Evolutionary conservation across 1,139 yeast genomes (phyloP).

Genomic region (Sugiyamaella xylanicola): DNA sequence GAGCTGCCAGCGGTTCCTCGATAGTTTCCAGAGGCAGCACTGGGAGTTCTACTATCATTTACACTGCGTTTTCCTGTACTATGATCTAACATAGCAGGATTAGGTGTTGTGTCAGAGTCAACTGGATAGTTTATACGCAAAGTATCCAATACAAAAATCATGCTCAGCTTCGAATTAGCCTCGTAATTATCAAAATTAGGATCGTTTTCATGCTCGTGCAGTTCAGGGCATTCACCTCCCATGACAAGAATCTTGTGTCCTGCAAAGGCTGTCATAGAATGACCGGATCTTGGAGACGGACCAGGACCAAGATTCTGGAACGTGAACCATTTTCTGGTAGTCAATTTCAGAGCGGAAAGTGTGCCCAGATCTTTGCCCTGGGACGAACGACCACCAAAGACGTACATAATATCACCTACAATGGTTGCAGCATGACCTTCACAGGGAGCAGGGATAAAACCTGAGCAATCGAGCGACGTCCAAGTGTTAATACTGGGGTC

Average conservation of each 20-base stretch:
- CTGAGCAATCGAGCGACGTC: slow-evolving; percentile 54
- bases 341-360: slow-evolving; percentile 74
- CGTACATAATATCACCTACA: slow-evolving; percentile 75
- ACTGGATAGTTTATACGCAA: slow-evolving; percentile 41
- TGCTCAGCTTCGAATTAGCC: slow-evolving; percentile 11
- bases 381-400: slow-evolving; percentile 87
- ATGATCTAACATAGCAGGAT: not conserved
- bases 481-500: slow-evolving; percentile 72
- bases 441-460: slow-evolving; percentile 77
- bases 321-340: slow-evolving; percentile 72
- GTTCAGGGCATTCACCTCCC: slow-evolving; percentile 73
- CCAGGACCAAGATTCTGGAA: slow-evolving; percentile 57
- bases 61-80: not conserved
- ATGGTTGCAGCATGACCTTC: slow-evolving; percentile 90
- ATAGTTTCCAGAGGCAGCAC: slow-evolving; percentile 11
- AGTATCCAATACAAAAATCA: slow-evolving; percentile 47
- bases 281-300: slow-evolving; percentile 95
- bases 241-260: slow-evolving; percentile 74
- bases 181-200: slow-evolving; percentile 18
- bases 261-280: slow-evolving; percentile 74
- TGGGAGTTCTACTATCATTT: slow-evolving; percentile 13
- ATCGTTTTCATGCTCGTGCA: slow-evolving; percentile 33
- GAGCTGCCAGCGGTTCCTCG: slow-evolving; percentile 4
- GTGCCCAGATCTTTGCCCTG: slow-evolving; percentile 71
- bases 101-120: not conserved